Conservation (phyloP, 257 asterid genomes). For the Thymus quinquecostatus region DNA sequence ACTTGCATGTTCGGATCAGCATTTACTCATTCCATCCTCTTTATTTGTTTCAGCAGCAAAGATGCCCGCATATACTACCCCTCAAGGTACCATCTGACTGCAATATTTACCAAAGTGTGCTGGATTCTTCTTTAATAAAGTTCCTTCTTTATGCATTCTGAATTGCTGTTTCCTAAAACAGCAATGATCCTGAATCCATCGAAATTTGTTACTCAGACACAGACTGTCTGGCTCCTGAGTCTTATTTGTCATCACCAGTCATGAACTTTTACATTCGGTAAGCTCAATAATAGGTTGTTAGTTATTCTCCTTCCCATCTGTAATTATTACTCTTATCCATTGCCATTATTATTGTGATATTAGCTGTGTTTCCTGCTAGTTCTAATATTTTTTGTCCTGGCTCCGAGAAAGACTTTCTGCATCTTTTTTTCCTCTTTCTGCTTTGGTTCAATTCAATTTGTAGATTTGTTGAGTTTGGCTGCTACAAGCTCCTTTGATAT, state of each 20-base stretch:
- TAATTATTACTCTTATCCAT: neutral
- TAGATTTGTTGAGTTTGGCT: conserved; percentile 22
- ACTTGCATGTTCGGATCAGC: neutral
- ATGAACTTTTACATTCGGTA: conserved; percentile 94
- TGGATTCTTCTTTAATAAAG: conserved; percentile 12
- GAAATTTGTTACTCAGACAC: conserved; percentile 72
- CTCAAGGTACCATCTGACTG: conserved; percentile 59
- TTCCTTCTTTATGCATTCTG: conserved; percentile 21
- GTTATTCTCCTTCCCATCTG: conserved; percentile 7
- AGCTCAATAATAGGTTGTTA: conserved; percentile 32
- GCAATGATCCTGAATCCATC: conserved; percentile 80
- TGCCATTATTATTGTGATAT: too few species aligned
- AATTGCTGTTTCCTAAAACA: conserved; percentile 39
- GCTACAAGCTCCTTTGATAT: conserved; percentile 13
- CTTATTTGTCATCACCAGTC: conserved; percentile 77
- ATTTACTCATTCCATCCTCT: conserved; percentile 35
- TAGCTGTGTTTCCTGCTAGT: conserved; percentile 2
- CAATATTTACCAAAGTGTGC: conserved; percentile 13
- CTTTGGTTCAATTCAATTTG: conserved; percentile 27
- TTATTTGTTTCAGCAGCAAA: conserved; percentile 50
- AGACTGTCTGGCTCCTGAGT: conserved; percentile 79
- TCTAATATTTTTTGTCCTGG: neutral
- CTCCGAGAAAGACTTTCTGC: neutral
- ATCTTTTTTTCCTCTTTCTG: conserved; percentile 25
- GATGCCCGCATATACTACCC: conserved; percentile 72